Conservation (phyloP, 164 flowering plant species). For the Magnolia changhungtana region DNA sequence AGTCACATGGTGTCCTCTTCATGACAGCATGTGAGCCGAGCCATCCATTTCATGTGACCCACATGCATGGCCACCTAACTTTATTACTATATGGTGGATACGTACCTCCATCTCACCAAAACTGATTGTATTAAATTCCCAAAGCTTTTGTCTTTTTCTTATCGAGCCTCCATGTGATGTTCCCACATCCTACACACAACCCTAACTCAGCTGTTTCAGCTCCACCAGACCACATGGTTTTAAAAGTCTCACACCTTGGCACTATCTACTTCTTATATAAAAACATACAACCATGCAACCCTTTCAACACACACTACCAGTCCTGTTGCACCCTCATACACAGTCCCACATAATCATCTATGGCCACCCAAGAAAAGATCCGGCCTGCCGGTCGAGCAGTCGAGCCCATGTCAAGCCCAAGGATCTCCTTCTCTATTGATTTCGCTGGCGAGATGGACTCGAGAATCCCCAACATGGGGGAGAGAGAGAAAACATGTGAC, state of each 20-base stretch:
- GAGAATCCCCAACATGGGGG: slow-evolving; percentile 26
- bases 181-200: background rate
- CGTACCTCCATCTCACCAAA: background rate
- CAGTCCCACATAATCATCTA: background rate
- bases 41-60: slow-evolving; percentile 2
- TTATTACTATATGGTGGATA: background rate
- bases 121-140: background rate
- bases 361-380: background rate
- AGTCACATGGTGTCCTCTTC: slow-evolving; percentile 2
- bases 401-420: slow-evolving; percentile 42
- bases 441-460: slow-evolving; percentile 47
- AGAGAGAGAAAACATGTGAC: slow-evolving; percentile 16
- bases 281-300: slow-evolving; percentile 4
- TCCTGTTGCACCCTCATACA: background rate
- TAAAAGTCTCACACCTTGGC: background rate
- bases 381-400: background rate
- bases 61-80: background rate
- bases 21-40: background rate
- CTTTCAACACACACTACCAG: background rate
- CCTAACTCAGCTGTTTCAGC: slow-evolving; percentile 3
- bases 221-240: slow-evolving; percentile 5
- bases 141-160: slow-evolving; percentile 2
- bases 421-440: slow-evolving; percentile 77
- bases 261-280: background rate
- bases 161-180: slow-evolving; percentile 10